Base-by-base conservation (phyloP, 176 grass and related monocot genomes). In the Cenchrus fungigraminus region DNA sequence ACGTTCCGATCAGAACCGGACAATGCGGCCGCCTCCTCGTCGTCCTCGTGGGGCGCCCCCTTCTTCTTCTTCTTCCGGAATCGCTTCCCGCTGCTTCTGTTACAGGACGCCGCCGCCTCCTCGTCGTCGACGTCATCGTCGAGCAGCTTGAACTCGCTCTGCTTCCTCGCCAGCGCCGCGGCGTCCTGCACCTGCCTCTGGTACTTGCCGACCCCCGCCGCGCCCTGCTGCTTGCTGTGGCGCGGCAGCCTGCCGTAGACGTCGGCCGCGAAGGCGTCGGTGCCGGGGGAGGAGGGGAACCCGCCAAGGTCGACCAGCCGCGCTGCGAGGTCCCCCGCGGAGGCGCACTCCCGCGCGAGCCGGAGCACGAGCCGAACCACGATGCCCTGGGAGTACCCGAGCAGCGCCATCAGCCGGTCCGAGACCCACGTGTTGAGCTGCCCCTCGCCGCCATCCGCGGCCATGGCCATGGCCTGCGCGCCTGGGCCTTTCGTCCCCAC, bases 351-450 rank as follows among this genome's bases (percentile, higher is more conserved):
- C 82, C 82, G 68, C 51, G 76, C 76, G 60, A 89, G 82, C 12
- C 76, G 76, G 82, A 89, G 29, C 15, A 85, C 76, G 51, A 89
- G 61, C 42, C 50, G 69, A 42, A 74, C 87, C 0, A 69, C 61
- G 52, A 85, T 37, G 82, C 11, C 60, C 60, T 60, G 69, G 69
- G 82, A 89, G 53, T 68, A 89, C 2, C 87, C 87, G 6, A 89
- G 14, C 62, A 89, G 76, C 42, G 76, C 76, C 29, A 80, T 85
- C 52, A 85, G 77, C 17, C 76, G 77, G 70, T 89, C 87, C 20
- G 87, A 89, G 29, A 89, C 76, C 82, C 82, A 79, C 77, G 87
- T 80, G 61, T 80, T 89, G 70, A 89, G 70, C 43, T 51, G 51
- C 52, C 61, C 14, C 22, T 85, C 68, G 74, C 56, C 66, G 70